phyloP scores from a whole-genome alignment of 2,329 filamentous ascomycete species.

The Madurella mycetomatis region DNA sequence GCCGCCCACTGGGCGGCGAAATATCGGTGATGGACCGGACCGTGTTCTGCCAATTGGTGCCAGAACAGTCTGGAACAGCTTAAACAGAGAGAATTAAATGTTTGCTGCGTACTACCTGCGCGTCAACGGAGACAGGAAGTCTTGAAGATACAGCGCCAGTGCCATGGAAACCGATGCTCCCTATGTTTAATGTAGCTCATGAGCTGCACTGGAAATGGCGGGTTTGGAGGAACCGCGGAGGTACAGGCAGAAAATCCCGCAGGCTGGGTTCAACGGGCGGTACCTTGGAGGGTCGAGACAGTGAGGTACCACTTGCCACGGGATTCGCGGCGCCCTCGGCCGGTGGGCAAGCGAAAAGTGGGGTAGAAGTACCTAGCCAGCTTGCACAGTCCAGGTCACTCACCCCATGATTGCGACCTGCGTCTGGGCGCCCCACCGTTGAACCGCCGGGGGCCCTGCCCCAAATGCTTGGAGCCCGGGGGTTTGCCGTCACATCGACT shows the following conservation, averaged over 20 bases:
- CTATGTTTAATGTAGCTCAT: not conserved
- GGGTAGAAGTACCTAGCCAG: constrained; percentile 27
- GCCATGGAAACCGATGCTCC: not conserved
- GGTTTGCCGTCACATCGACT: constrained; percentile 3
- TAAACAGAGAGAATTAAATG: constrained; percentile 2
- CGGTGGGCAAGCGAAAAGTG: constrained; percentile 13
- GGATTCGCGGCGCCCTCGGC: constrained; percentile 23
- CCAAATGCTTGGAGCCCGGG: constrained; percentile 14
- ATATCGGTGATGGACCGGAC: not conserved
- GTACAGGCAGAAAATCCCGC: constrained; percentile 28
- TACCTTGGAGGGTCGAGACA: constrained; percentile 24
- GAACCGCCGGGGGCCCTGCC: constrained; percentile 10
- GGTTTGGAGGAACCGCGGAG: constrained; percentile 13
- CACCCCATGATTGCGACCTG: constrained; percentile 24
- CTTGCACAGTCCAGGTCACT: constrained; percentile 30
- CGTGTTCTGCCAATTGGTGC: constrained; percentile 7
- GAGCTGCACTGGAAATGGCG: constrained; percentile 9
- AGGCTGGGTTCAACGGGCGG: constrained; percentile 18
- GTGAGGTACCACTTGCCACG: constrained; percentile 28
- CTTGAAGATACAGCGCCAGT: not conserved
- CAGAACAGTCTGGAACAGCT: constrained; percentile 2
- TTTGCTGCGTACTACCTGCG: not conserved
- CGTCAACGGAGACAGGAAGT: not conserved
- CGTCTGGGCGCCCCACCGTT: constrained; percentile 18
- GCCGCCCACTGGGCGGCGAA: constrained; percentile 1